These are phyloP conservation scores for Aureobasidium subglaciale DNA, from an alignment of 2,329 filamentous ascomycete species.

Conservation along the genomic window DNA sequence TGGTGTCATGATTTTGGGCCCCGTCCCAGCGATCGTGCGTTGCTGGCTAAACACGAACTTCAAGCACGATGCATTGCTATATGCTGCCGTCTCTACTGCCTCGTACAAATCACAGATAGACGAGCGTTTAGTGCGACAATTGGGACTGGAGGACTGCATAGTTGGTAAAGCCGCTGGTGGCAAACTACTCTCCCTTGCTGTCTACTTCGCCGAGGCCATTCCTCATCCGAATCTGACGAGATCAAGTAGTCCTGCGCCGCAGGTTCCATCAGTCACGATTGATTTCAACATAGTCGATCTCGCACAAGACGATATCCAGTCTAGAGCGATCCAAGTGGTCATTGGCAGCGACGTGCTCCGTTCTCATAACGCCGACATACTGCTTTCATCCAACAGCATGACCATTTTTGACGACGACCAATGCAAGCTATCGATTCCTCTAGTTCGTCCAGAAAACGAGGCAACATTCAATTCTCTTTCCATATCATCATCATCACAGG, in stretches of 20 bases:
- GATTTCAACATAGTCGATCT: slow-evolving; percentile 60
- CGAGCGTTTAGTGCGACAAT: slow-evolving; percentile 62
- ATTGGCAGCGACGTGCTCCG: slow-evolving; percentile 84
- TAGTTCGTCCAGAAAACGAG: slow-evolving; percentile 88
- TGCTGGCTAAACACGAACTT: slow-evolving; percentile 92
- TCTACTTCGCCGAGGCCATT: slow-evolving; percentile 88
- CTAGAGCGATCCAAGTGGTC: slow-evolving; percentile 72
- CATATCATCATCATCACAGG: slow-evolving; percentile 41
- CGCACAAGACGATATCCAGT: slow-evolving; percentile 31
- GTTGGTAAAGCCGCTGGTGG: slow-evolving; percentile 42
- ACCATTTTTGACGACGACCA: slow-evolving; percentile 79
- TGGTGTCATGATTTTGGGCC: slow-evolving; percentile 75
- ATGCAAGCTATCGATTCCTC: slow-evolving; percentile 80
- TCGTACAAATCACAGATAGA: slow-evolving; percentile 84
- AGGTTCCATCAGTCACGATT: slow-evolving; percentile 73
- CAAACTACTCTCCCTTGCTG: slow-evolving; percentile 65
- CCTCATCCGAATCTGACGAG: slow-evolving; percentile 68
- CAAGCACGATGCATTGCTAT: slow-evolving; percentile 80
- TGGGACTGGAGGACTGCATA: slow-evolving; percentile 59
- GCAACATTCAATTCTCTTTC: slow-evolving; percentile 68
- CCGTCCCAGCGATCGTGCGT: slow-evolving; percentile 86
- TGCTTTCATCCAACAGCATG: slow-evolving; percentile 88
- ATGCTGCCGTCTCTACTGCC: slow-evolving; percentile 86
- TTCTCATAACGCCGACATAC: slow-evolving; percentile 77
- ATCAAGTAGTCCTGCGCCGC: slow-evolving; percentile 64